These are phyloP conservation scores for Syzygium grande DNA, from an alignment of 345 rosid genomes.

Conservation along the genomic window DNA sequence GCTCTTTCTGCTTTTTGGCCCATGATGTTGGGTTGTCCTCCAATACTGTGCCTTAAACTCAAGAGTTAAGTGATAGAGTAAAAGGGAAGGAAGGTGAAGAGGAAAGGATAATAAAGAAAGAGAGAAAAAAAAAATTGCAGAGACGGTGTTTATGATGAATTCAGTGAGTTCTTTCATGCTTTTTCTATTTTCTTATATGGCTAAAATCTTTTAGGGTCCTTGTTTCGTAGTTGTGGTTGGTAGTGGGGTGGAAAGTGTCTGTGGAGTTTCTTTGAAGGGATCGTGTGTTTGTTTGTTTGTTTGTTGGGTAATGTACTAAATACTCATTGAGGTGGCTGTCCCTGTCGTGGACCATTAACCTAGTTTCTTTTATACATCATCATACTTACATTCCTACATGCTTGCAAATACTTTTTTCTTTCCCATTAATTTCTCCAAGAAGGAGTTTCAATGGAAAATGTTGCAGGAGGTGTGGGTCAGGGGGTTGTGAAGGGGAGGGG, in stretches of 20 bases:
- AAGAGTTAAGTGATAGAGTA: not conserved
- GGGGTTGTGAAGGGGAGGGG: conserved; percentile 21
- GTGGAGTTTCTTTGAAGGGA: conserved; percentile 89
- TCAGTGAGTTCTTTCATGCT: not conserved
- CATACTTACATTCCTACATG: conserved; percentile 7
- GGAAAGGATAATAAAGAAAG: not conserved
- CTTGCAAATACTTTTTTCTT: conserved; percentile 2
- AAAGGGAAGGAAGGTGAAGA: not conserved
- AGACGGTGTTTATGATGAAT: not conserved
- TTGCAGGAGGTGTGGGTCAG: conserved; percentile 51
- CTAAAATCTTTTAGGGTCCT: not conserved
- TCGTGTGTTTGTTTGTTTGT: conserved; percentile 42
- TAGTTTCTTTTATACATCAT: conserved; percentile 15
- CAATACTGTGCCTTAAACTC: not conserved
- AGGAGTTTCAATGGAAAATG: conserved; percentile 1
- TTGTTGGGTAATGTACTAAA: conserved; percentile 36
- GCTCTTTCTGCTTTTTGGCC: not conserved
- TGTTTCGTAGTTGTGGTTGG: conserved; percentile 43
- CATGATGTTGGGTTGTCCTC: not conserved
- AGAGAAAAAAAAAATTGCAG: not conserved
- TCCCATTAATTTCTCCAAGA: conserved; percentile 5
- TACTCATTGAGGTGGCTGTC: conserved; percentile 22
- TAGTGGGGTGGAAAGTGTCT: conserved; percentile 83
- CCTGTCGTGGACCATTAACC: conserved; percentile 1
- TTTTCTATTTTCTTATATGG: not conserved